Base-by-base conservation (phyloP, 176 grass and related monocot genomes). In the Pontederia crassipes region DNA sequence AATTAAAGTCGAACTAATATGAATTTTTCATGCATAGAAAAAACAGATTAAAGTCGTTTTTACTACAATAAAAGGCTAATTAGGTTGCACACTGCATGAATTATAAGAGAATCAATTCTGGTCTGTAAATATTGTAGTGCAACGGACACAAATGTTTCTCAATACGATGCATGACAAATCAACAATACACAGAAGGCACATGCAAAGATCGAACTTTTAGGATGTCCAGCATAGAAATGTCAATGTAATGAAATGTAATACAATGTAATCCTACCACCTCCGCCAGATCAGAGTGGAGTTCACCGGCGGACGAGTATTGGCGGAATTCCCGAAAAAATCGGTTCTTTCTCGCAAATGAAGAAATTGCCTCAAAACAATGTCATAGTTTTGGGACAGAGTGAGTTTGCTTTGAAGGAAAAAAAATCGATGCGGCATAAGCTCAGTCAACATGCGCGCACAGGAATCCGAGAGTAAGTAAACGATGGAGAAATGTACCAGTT, bases 351-450 rank as follows among this genome's bases (percentile, higher is more conserved):
- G 81, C 81, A 89, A 85, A 85, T 75, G 81, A 85, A 89, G 81
- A 89, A 89, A 89, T 89, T 89, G 86, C 86, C 78, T 75, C 86
- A 81, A 79, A 89, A 82, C 86, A 85, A 0, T 10, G 74, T 0
- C 0, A 10, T 20, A 15, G 78, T 72, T 66, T 73, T 82, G 81
- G 86, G 86, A 89, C 81, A 89, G 81, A 89, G 81, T 85, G 86
- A 54, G 81, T 89, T 82, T 89, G 86, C 86, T 73, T 61, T 14
- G 11, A 24, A 24, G 20, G 2, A 9, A 49, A 0, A 26, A 0
- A 59, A 27, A 66, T 4, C 46, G 14, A 27, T 0, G 20, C 20
- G 1, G 20, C 20, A 24, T 24, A 24, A 24, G 20, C 20, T 24
- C 20, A 24, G 20, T 5, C 10, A 26, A 49, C 28, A 61, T 18